Evolutionary conservation across 2,329 filamentous ascomycete species (phyloP).

Genomic region (Boeremia exigua): DNA sequence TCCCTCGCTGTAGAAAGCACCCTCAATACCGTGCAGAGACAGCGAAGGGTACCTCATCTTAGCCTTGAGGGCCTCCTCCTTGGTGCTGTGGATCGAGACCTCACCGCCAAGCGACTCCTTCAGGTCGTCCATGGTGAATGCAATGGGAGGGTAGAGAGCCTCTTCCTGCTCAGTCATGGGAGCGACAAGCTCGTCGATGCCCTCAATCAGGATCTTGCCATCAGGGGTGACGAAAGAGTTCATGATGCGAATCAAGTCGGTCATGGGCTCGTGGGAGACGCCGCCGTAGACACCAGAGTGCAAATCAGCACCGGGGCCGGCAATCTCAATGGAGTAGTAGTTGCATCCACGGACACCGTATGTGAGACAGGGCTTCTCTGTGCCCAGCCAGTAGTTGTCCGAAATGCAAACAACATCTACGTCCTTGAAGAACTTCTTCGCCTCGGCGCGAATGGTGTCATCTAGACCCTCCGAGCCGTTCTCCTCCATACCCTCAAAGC

Average conservation of each 20-base stretch:
- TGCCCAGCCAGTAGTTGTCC: constrained; percentile 99
- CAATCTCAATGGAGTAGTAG: constrained; percentile 93
- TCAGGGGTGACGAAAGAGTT: constrained; percentile 84
- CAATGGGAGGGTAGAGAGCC: constrained; percentile 83
- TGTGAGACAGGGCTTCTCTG: constrained; percentile 96
- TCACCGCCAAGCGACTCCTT: constrained; percentile 89
- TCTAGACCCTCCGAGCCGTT: constrained; percentile 96
- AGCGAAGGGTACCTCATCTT: constrained; percentile 95
- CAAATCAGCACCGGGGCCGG: constrained; percentile 88
- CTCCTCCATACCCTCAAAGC: constrained; percentile 99
- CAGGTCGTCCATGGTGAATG: constrained; percentile 95
- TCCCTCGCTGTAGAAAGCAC: constrained; percentile 89
- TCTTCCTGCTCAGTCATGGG: constrained; percentile 87
- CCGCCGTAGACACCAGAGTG: constrained; percentile 98
- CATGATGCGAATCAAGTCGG: constrained; percentile 84
- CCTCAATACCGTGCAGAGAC: constrained; percentile 92
- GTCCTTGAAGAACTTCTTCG: constrained; percentile 93
- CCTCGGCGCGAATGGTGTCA: constrained; percentile 89
- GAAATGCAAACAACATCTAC: constrained; percentile 97
- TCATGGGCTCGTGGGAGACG: constrained; percentile 98
- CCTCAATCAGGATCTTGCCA: constrained; percentile 93
- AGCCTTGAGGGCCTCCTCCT: constrained; percentile 92
- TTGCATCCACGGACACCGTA: constrained; percentile 97
- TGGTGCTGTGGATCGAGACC: constrained; percentile 85
- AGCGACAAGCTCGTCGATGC: constrained; percentile 90